Evolutionary conservation across 2,329 filamentous ascomycete species (phyloP).

Genomic region (Bipolaris oryzae): DNA sequence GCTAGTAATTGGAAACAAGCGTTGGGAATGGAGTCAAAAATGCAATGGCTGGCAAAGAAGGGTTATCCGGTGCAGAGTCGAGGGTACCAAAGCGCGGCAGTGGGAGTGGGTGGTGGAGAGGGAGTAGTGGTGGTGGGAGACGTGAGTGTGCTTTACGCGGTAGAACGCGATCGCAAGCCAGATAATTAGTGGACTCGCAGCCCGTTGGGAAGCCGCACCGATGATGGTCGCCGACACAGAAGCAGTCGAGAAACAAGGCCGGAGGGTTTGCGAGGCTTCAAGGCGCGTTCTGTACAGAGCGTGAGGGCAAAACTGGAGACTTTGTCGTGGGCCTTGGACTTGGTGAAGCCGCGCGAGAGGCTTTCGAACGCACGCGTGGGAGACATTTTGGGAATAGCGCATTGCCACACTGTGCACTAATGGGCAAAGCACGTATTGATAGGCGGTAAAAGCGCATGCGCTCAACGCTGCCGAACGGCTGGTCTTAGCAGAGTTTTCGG

Average conservation of each 20-base stretch:
- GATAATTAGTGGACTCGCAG: not conserved
- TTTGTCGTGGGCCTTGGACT: conserved; percentile 10
- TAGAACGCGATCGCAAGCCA: conserved; percentile 28
- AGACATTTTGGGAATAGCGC: no score
- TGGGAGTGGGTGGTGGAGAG: conserved; percentile 1
- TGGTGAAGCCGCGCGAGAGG: conserved; percentile 14
- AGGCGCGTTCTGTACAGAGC: conserved; percentile 26
- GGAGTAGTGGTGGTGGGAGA: conserved; percentile 10
- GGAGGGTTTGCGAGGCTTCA: conserved; percentile 7
- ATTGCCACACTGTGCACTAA: no score
- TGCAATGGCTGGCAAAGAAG: not conserved
- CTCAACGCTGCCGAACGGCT: conserved; percentile 23
- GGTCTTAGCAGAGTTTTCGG: conserved; percentile 21
- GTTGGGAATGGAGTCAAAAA: conserved; percentile 1
- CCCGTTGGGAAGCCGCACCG: conserved; percentile 1
- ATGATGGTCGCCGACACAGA: conserved; percentile 12
- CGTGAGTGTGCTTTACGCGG: conserved; percentile 19
- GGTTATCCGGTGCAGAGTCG: not conserved
- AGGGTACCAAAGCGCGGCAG: conserved; percentile 2
- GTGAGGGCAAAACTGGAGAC: conserved; percentile 12
- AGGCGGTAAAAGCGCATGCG: conserved; percentile 14
- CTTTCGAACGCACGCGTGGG: no score
- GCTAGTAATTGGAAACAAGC: conserved; percentile 17
- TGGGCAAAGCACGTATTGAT: not conserved
- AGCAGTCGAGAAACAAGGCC: conserved; percentile 8